Percentiles rank a stretch among this genome's conserved stretches.
Conservation (phyloP, 257 asterid genomes). For the Asclepias syriaca region DNA sequence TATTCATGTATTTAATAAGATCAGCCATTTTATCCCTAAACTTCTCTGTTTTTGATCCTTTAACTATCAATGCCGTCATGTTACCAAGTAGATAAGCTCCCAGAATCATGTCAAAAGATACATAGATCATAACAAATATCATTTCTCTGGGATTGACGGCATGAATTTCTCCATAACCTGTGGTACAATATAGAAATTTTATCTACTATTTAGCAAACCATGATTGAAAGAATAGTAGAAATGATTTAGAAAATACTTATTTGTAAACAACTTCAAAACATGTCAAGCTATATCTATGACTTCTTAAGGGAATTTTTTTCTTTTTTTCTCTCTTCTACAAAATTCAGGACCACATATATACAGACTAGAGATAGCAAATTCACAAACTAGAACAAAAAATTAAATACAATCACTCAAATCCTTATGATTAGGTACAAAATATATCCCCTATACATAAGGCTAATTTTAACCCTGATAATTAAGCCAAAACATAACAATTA, state of each 20-base stretch:
- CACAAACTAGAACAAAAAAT: too few relatives aligned
- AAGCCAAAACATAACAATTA: too few relatives aligned
- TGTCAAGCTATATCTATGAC: not conserved
- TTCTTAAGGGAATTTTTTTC: too few relatives aligned
- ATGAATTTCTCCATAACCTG: slow-evolving; percentile 77
- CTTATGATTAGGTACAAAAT: not conserved
- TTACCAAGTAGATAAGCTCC: slow-evolving; percentile 78
- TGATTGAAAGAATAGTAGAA: not conserved
- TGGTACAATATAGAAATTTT: not conserved
- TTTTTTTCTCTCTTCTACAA: too few relatives aligned
- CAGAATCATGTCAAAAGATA: slow-evolving; percentile 71
- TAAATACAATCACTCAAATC: too few relatives aligned
- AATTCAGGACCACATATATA: not conserved
- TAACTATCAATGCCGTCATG: slow-evolving; percentile 76
- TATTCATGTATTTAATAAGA: slow-evolving; percentile 48
- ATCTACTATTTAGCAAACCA: not conserved
- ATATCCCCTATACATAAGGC: not conserved
- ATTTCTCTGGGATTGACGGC: slow-evolving; percentile 65
- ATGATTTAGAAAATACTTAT: not conserved
- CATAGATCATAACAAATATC: slow-evolving; percentile 71
- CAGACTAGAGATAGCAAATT: not conserved
- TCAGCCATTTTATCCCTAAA: slow-evolving; percentile 66
- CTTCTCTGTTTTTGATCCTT: slow-evolving; percentile 70
- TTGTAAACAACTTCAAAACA: not conserved
- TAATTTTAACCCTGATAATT: too few relatives aligned